Percentiles rank a stretch among this genome's conserved stretches.
phyloP scores from a whole-genome alignment of 345 rosid species.

The Erodium maritimum region DNA sequence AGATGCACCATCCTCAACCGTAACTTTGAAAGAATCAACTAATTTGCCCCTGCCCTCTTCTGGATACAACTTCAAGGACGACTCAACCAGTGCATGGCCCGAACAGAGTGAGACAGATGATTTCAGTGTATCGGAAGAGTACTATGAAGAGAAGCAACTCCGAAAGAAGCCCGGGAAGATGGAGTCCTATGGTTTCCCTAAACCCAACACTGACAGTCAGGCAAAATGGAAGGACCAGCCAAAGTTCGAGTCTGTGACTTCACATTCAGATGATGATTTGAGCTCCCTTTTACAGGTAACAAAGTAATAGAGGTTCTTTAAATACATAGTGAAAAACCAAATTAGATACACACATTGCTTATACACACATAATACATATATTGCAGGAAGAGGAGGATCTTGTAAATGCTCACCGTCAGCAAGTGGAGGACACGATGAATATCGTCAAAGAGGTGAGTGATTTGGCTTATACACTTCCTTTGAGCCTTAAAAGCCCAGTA shows the following conservation, averaged over 20 bases:
- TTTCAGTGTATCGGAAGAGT: constrained; percentile 57
- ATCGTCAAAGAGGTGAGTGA: constrained; percentile 76
- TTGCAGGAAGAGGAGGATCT: constrained; percentile 94
- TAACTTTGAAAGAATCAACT: constrained; percentile 68
- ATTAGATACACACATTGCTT: background rate
- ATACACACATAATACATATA: background rate
- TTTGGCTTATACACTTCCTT: background rate
- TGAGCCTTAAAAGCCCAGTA: too few relatives aligned
- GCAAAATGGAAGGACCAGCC: constrained; percentile 42
- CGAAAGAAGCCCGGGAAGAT: constrained; percentile 56
- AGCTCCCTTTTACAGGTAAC: constrained; percentile 68
- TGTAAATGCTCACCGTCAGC: constrained; percentile 86
- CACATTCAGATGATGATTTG: constrained; percentile 62
- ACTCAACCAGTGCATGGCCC: constrained; percentile 57
- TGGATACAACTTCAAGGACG: constrained; percentile 55
- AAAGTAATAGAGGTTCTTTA: too few relatives aligned
- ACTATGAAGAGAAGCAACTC: constrained; percentile 51
- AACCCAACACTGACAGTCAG: constrained; percentile 32
- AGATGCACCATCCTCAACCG: constrained; percentile 55
- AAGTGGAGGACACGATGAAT: constrained; percentile 93
- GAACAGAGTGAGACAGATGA: constrained; percentile 70
- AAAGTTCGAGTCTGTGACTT: constrained; percentile 38
- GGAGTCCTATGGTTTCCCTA: constrained; percentile 34
- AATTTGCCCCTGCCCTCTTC: constrained; percentile 50
- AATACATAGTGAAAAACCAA: background rate